Base-by-base conservation (phyloP, 2,329 filamentous ascomycete species). In the Neospermospora avenae region DNA sequence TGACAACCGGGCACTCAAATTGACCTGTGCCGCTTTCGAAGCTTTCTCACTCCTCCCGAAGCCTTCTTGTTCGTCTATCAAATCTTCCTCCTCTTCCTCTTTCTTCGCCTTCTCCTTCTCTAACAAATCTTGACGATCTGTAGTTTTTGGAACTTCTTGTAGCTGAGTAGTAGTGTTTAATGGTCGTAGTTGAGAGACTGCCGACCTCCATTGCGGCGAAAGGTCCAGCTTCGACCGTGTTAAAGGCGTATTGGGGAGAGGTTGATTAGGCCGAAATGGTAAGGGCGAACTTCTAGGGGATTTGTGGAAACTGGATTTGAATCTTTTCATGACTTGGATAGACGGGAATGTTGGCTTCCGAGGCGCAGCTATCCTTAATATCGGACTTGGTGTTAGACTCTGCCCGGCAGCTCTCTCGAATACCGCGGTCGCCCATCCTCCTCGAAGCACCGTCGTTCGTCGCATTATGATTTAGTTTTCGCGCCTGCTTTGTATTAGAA, bases 1-100 rank as follows among this genome's bases (percentile, higher is more conserved):
- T 48, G 90, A 91, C 53, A 99, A 79, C 66, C 90, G 90, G 14
- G 95, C 95, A 64, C 88, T 87, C 68, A 98, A 79, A 73, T 99
- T 96, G 68, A 99, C 81, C 71, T 98, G 89, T 2, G 93, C 89
- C 11, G 93, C 95, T 70, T 91, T 87, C 13, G 87, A 84, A 35
- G 93, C 95, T 74, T 88, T 93, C 73, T 96, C 93, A 60, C 90
- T 93, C 68, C 84, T 81, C 65, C 81, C 82, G 72, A 92, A 91
- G 22, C 81, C 84, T 60, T 79, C 75, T 31, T 87, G 83, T 57
- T 84, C 78, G 16, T 77, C 75, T 31, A 75, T 60, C 52, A 74
- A 68, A 49, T 73, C 69, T 52, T 73, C 73, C 60, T 81, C 76
- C 53, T 77, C 73, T 61, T 80, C 75, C 63, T 78, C 75, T 53